Conservation (phyloP, 495 filamentous ascomycete species). For the Penicillium cosmopolitanum region DNA sequence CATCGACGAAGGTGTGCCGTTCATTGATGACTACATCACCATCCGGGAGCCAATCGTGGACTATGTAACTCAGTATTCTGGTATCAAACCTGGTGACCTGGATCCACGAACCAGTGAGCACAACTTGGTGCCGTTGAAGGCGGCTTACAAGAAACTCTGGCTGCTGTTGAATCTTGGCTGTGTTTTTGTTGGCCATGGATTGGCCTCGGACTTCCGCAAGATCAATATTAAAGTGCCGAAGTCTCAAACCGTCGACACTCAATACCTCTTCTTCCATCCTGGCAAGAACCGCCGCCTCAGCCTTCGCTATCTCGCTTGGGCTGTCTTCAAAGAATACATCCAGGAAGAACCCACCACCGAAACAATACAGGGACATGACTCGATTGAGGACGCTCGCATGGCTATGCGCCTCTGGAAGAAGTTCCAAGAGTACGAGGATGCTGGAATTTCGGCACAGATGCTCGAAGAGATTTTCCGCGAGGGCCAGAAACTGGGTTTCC, state of each 20-base stretch:
- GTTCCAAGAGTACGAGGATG: slow-evolving; percentile 84
- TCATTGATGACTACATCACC: slow-evolving; percentile 96
- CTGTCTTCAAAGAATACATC: slow-evolving; percentile 86
- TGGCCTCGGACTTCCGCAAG: slow-evolving; percentile 92
- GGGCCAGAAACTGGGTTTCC: slow-evolving; percentile 72
- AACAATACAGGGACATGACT: slow-evolving; percentile 69
- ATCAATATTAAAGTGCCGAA: slow-evolving; percentile 97
- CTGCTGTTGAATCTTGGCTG: slow-evolving; percentile 92
- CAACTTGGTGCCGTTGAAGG: slow-evolving; percentile 83
- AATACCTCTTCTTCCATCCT: slow-evolving; percentile 77
- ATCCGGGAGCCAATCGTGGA: slow-evolving; percentile 92
- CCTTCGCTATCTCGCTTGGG: slow-evolving; percentile 86
- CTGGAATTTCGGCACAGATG: slow-evolving; percentile 73
- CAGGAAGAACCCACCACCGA: slow-evolving; percentile 69
- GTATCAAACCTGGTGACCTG: slow-evolving; percentile 83
- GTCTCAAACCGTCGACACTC: slow-evolving; percentile 89
- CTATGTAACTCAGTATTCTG: slow-evolving; percentile 91
- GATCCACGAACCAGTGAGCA: slow-evolving; percentile 73
- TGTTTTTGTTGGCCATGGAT: slow-evolving; percentile 89
- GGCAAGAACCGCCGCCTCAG: slow-evolving; percentile 73
- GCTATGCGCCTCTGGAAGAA: slow-evolving; percentile 89
- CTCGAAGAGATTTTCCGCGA: slow-evolving; percentile 80
- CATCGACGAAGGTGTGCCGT: slow-evolving; percentile 74
- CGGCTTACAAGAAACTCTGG: slow-evolving; percentile 98
- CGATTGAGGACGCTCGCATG: slow-evolving; percentile 89